Base-by-base conservation (phyloP, 2,329 filamentous ascomycete genomes). In the Fusarium austroafricanum region DNA sequence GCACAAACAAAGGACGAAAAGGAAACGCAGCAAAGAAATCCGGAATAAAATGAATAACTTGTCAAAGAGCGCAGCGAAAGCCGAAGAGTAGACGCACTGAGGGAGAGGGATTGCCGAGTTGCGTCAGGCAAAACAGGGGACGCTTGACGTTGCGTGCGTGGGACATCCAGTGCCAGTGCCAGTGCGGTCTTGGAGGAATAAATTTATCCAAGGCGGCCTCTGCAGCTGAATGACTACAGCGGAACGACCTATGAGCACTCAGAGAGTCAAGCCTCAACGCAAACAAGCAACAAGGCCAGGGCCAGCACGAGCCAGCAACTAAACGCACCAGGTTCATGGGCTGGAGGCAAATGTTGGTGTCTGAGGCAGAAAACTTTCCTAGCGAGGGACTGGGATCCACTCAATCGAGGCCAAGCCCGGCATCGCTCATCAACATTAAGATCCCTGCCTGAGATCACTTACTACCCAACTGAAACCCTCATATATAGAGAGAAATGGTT, bases 311-410 rank as follows among this genome's bases (percentile, higher is more conserved):
- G 37, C 59, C 47, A 53, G 42, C 33, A 64, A 47, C 54, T 62
- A 52, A 64, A 37, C 47, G 37, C 37, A 47, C 46, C 35, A 44
- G 37, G 51, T 45, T 45, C 59, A 33, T 33, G 28, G 43, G 39
- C 38, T 50, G 39, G 39, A 51, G 51, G 63, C 59, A 58, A 65
- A 69, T 55, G 46, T 71, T 69, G 64, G 39, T 76, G 74, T 72
- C 73, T 74, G 73, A 75, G 73, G 73, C 71, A 76, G 65, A 67
- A 67, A 74, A 65, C 38, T 31, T 43, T 63, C 37, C 37, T 62
- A 31, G 61, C 35, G 55, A 43, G 40, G 42, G 55, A 56, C 51
- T 20, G 18, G 70, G 61, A 57, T 52, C 60, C 59, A 71, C 67
- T 54, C 44, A 55, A 40, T 20, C 50, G 31, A 50, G 29, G 42